Percentiles rank a stretch among this genome's conserved stretches.
These are phyloP conservation scores for Capronia coronata DNA, from an alignment of 2,329 filamentous ascomycete species.

Conservation along the genomic window DNA sequence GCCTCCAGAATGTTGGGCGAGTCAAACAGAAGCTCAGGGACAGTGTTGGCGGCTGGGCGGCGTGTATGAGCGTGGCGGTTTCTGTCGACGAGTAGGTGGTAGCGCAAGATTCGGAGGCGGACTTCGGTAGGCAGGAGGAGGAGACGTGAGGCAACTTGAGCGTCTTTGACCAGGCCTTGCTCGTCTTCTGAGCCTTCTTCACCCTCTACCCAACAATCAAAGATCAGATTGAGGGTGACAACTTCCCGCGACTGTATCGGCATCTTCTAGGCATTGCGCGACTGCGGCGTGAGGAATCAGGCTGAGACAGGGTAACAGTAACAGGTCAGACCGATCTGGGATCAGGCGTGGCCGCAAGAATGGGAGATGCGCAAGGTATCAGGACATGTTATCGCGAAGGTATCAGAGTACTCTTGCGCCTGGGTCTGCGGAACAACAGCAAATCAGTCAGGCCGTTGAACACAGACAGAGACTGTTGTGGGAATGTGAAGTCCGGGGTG, in stretches of 20 bases:
- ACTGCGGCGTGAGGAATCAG: neutral
- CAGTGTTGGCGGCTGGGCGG: constrained; percentile 11
- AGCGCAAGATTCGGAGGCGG: constrained; percentile 22
- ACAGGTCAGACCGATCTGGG: neutral
- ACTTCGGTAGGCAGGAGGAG: constrained; percentile 20
- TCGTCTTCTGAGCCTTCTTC: constrained; percentile 10
- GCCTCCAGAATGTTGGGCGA: constrained; percentile 21
- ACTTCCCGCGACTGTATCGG: constrained; percentile 23
- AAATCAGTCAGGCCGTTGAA: neutral
- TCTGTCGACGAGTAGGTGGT: constrained; percentile 17
- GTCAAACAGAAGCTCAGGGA: constrained; percentile 12
- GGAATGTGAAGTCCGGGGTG: neutral
- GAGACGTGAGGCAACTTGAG: constrained; percentile 4
- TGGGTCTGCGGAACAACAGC: neutral
- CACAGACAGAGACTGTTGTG: neutral
- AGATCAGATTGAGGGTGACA: constrained; percentile 19
- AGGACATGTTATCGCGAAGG: neutral
- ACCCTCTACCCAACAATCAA: constrained; percentile 19
- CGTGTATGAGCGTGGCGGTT: constrained; percentile 21
- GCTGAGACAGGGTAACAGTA: neutral
- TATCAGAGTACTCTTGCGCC: neutral
- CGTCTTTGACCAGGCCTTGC: neutral
- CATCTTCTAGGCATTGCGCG: constrained; percentile 19
- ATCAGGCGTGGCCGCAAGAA: neutral
- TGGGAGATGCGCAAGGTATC: neutral